A percentile compares a stretch with the other conserved stretches of the same genome.
Conservation (phyloP, 2,329 filamentous ascomycete genomes). For the Penicillium sp. region DNA sequence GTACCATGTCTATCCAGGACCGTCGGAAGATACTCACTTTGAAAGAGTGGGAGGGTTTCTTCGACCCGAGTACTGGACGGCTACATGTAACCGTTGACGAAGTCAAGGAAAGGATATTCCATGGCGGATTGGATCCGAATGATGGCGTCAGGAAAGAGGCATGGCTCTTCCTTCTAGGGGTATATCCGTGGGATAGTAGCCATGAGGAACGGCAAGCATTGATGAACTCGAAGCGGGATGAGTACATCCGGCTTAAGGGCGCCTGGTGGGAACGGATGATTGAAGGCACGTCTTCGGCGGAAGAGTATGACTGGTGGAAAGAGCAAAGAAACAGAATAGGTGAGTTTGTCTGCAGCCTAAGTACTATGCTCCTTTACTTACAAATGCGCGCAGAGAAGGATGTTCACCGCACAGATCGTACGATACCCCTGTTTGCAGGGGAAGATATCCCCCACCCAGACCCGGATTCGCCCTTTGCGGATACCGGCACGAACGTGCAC, state of each 20-base stretch:
- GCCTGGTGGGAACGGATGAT: conserved; percentile 92
- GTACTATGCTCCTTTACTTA: too few species aligned
- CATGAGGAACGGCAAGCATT: conserved; percentile 73
- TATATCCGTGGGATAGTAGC: conserved; percentile 88
- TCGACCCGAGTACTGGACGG: conserved; percentile 65
- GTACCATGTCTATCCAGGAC: conserved; percentile 64
- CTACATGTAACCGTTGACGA: conserved; percentile 77
- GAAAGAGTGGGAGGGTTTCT: conserved; percentile 81
- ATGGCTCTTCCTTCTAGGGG: conserved; percentile 85
- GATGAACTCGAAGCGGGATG: conserved; percentile 76
- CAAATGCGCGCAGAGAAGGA: conserved; percentile 70
- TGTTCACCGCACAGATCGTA: conserved; percentile 91
- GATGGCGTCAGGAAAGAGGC: conserved; percentile 93
- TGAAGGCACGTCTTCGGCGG: conserved; percentile 67
- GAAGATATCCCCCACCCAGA: conserved; percentile 96
- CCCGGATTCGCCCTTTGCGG: conserved; percentile 86
- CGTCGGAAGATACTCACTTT: conserved; percentile 66
- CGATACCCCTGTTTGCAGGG: conserved; percentile 86
- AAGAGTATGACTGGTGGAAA: conserved; percentile 90
- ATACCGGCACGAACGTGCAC: conserved; percentile 89
- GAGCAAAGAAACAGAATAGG: conserved; percentile 89
- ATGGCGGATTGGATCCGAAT: conserved; percentile 78
- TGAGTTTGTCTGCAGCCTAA: conserved; percentile 52
- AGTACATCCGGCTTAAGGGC: conserved; percentile 87
- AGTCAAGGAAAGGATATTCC: conserved; percentile 94